Evolutionary conservation across 2,329 filamentous ascomycete genomes (phyloP).

Genomic region (Mariannaea sp.): DNA sequence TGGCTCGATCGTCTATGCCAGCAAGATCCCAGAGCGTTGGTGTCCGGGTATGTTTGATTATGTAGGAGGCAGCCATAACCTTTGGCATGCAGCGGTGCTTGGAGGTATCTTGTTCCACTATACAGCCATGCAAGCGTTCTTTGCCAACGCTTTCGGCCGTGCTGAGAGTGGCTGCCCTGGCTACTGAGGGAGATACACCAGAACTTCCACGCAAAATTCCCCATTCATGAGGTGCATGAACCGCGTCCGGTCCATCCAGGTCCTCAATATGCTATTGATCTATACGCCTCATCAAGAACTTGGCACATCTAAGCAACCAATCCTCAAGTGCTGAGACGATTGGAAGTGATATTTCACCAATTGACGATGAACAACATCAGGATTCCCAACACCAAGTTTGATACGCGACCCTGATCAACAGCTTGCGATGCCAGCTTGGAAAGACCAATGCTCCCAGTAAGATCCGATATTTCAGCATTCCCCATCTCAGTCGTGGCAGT

Average conservation of each 20-base stretch:
- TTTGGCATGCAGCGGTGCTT: constrained; percentile 95
- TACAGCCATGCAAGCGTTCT: constrained; percentile 93
- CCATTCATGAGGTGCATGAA: background rate
- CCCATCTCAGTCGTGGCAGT: background rate
- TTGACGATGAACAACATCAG: background rate
- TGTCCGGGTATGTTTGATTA: constrained; percentile 94
- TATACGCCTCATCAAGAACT: background rate
- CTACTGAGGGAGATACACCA: constrained; percentile 45
- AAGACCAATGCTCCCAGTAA: background rate
- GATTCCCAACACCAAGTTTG: background rate
- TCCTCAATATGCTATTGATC: background rate
- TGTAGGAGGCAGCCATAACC: constrained; percentile 91
- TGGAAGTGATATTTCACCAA: background rate
- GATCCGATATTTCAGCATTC: background rate
- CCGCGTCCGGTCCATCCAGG: background rate
- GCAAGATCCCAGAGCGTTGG: constrained; percentile 92
- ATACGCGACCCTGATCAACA: background rate
- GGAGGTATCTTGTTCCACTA: constrained; percentile 98
- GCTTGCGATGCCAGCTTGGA: background rate
- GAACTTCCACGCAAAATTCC: background rate
- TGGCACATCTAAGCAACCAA: background rate
- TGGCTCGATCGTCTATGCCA: constrained; percentile 87
- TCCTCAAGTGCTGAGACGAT: background rate
- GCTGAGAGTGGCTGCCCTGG: constrained; percentile 64
- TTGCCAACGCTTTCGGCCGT: constrained; percentile 74